Evolutionary conservation across 2,329 filamentous ascomycete genomes (phyloP).

Genomic region (Fusarium coicis): DNA sequence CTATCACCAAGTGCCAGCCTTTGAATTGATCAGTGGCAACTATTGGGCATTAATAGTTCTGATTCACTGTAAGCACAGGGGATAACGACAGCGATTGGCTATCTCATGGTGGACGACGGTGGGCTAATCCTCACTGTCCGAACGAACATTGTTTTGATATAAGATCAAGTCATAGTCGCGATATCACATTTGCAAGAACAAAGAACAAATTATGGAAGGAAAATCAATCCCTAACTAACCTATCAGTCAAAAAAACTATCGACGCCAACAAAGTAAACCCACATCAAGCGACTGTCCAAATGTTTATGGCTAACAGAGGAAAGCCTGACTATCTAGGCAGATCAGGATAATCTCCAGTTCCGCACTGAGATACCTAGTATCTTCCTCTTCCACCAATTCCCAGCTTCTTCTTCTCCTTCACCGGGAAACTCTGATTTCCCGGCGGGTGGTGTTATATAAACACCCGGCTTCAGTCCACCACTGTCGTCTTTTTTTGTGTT

Average conservation of each 20-base stretch:
- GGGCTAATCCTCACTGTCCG: neutral
- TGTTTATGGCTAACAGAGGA: accelerated
- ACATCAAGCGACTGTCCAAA: neutral
- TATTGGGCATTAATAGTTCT: accelerated
- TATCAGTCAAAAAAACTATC: neutral
- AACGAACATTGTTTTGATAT: neutral
- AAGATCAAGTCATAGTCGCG: neutral
- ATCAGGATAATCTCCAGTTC: neutral
- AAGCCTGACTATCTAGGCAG: neutral
- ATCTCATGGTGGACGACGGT: accelerated
- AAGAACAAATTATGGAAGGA: neutral
- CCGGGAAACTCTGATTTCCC: neutral
- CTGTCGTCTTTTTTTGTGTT: neutral
- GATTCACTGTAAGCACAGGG: accelerated
- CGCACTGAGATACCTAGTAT: neutral
- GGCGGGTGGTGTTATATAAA: neutral
- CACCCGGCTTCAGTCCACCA: neutral
- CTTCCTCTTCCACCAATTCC: neutral
- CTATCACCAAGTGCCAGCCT: neutral
- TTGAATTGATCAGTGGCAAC: neutral
- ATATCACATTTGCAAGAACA: neutral
- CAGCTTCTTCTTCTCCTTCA: neutral
- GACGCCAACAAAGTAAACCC: neutral
- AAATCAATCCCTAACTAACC: neutral
- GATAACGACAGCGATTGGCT: accelerated